phyloP scores from a whole-genome alignment of 345 rosid species.

The Salix koriyanagi region DNA sequence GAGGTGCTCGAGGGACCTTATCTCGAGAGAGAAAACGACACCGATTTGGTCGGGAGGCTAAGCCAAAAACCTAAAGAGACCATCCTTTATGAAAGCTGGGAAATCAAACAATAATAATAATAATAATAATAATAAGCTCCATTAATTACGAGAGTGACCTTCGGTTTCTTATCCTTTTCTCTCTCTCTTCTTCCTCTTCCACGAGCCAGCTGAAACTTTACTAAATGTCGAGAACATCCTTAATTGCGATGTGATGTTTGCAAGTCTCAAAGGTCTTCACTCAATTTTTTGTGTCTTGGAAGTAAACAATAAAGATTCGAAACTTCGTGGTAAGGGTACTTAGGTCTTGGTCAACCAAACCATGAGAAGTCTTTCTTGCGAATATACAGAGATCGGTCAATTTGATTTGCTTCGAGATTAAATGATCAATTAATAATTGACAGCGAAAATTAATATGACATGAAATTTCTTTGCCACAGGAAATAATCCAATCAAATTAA shows the following conservation, averaged over 20 bases:
- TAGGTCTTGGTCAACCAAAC: not conserved
- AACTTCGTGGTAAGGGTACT: not conserved
- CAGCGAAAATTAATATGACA: too few species aligned
- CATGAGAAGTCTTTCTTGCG: not conserved
- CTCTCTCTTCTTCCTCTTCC: not conserved
- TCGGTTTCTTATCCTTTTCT: not conserved
- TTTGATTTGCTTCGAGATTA: too few species aligned
- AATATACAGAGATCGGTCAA: too few species aligned
- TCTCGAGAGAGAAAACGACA: slow-evolving; percentile 24
- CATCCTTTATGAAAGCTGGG: not conserved
- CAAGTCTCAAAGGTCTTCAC: not conserved
- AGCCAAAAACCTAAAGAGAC: slow-evolving; percentile 1
- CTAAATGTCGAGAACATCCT: not conserved
- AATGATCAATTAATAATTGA: too few species aligned
- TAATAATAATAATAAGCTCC: too few species aligned
- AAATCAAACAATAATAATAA: too few species aligned
- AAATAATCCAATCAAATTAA: too few species aligned
- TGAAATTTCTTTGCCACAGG: too few species aligned
- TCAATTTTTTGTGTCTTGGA: not conserved
- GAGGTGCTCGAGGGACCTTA: slow-evolving; percentile 20
- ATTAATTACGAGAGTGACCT: slow-evolving; percentile 21
- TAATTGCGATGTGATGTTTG: not conserved
- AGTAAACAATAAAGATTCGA: not conserved
- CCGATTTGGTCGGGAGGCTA: slow-evolving; percentile 23
- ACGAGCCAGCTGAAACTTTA: not conserved